Evolutionary conservation across 2,329 filamentous ascomycete genomes (phyloP), one percentile per base, ranked within the genome.

Genomic region (Exophiala mesophila): DNA sequence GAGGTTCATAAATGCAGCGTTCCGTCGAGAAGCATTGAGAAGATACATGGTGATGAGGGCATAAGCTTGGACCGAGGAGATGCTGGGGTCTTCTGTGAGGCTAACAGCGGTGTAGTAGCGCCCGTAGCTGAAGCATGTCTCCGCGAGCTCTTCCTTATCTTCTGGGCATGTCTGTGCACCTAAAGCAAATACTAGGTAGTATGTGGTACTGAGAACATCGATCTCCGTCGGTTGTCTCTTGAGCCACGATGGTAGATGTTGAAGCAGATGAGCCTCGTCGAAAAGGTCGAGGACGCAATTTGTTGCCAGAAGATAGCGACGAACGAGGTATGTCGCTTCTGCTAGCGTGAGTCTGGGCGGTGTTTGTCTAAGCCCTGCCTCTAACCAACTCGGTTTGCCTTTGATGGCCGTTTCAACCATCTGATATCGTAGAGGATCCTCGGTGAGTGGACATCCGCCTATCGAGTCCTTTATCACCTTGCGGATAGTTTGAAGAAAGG

Each of bases 401-500:
- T 20, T 19, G 1, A 36, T 35, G 55, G 60, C 42, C 57, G 56
- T 41, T 28, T 65, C 63, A 3, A 65, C 53, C 60, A 65, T 65
- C 2, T 60, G 63, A 43, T 66, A 57, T 37, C 63, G 60, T 9
- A 61, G 62, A 19, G 55, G 60, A 31, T n/a, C n/a, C n/a, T 65
- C 63, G 3, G 61, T 64, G 17, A 65, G 63, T 10, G 61, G 57
- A 37, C 63, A 66, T 5, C 59, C 58, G 10, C 67, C 67, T 16
- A 68, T 64, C 12, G 64, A 62, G 12, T 64, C 63, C 2, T 66
- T 64, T 2, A 73, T 65, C 3, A 74, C 62, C 34, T 71, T 65
- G 21, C 70, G 66, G 6, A 74, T 68, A 37, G 66, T 72, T 48
- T 73, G 71, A 28, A 73, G 50, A 41, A 73, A 73, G 0, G 71